phyloP scores from a whole-genome alignment of 148 eudicot genomes.

The Linanthus parryae region DNA sequence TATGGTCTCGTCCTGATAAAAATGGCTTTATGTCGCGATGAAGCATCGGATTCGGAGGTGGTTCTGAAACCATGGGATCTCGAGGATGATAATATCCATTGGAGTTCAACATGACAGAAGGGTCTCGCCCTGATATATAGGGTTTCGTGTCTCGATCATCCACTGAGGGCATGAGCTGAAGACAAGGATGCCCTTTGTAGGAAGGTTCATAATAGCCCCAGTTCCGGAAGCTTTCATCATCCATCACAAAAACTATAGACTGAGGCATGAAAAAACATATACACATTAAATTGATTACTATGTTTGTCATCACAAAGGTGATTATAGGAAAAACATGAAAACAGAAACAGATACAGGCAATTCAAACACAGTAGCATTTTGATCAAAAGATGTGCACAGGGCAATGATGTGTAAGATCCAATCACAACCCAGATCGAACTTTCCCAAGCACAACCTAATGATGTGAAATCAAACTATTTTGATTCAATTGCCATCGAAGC shows the following conservation, averaged over 20 bases:
- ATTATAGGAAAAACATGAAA: neutral
- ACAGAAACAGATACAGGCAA: neutral
- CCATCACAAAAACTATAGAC: slow-evolving; percentile 39
- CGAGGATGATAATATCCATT: slow-evolving; percentile 28
- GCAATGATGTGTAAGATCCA: neutral
- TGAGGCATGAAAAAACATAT: slow-evolving; percentile 8
- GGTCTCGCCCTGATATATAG: slow-evolving; percentile 22
- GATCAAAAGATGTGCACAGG: neutral
- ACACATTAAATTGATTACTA: neutral
- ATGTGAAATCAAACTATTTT: neutral
- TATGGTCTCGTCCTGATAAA: slow-evolving; percentile 8
- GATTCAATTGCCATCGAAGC: neutral
- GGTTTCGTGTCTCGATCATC: slow-evolving; percentile 32
- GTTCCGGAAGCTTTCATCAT: slow-evolving; percentile 42
- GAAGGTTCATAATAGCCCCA: slow-evolving; percentile 58
- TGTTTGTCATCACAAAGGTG: neutral
- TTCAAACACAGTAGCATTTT: neutral
- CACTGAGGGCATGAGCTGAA: slow-evolving; percentile 45
- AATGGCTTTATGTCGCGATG: slow-evolving; percentile 30
- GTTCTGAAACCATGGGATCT: too few relatives aligned
- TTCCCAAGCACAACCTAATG: neutral
- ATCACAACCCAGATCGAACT: too few relatives aligned
- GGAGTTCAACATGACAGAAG: slow-evolving; percentile 17
- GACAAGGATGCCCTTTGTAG: slow-evolving; percentile 28
- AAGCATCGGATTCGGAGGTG: too few relatives aligned